Evolutionary conservation across 2,329 filamentous ascomycete species (phyloP).

Genomic region (Sphaerostilbella broomeana): DNA sequence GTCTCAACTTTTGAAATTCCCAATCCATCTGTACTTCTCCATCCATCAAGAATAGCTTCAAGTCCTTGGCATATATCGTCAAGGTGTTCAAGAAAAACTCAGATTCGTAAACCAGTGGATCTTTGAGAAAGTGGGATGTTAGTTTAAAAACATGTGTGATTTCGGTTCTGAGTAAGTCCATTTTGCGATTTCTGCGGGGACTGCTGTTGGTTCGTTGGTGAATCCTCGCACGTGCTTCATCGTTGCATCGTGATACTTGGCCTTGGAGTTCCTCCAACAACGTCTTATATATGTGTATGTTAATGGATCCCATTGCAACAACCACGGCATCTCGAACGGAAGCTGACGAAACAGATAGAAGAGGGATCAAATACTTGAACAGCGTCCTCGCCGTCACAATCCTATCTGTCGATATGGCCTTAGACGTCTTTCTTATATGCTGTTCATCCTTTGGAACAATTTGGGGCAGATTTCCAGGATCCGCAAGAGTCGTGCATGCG

Average conservation of each 20-base stretch:
- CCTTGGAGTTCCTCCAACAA: slow-evolving; percentile 85
- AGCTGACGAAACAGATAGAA: slow-evolving; percentile 71
- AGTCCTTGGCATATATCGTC: slow-evolving; percentile 80
- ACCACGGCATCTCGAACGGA: slow-evolving; percentile 88
- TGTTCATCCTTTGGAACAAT: slow-evolving; percentile 50
- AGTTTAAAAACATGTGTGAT: slow-evolving; percentile 95
- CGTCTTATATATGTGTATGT: slow-evolving; percentile 85
- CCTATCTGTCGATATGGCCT: slow-evolving; percentile 59
- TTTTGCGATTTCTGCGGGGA: slow-evolving; percentile 72
- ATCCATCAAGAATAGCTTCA: slow-evolving; percentile 92
- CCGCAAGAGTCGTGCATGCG: slow-evolving; percentile 89
- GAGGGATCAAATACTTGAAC: slow-evolving; percentile 85
- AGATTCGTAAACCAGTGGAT: slow-evolving; percentile 71
- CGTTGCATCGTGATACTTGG: slow-evolving; percentile 77
- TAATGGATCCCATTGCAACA: slow-evolving; percentile 86
- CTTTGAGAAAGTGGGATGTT: slow-evolving; percentile 80
- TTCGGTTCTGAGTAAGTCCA: slow-evolving; percentile 83
- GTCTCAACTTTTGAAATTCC: slow-evolving; percentile 84
- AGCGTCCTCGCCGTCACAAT: slow-evolving; percentile 82
- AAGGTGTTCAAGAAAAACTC: slow-evolving; percentile 89
- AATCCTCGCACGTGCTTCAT: slow-evolving; percentile 78
- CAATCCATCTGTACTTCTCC: slow-evolving; percentile 90
- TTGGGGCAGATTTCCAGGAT: slow-evolving; percentile 55
- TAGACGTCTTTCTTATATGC: slow-evolving; percentile 77
- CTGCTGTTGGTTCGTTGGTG: slow-evolving; percentile 83